Base-by-base conservation (phyloP, 2,329 filamentous ascomycete genomes). In the Penicillium sp. region DNA sequence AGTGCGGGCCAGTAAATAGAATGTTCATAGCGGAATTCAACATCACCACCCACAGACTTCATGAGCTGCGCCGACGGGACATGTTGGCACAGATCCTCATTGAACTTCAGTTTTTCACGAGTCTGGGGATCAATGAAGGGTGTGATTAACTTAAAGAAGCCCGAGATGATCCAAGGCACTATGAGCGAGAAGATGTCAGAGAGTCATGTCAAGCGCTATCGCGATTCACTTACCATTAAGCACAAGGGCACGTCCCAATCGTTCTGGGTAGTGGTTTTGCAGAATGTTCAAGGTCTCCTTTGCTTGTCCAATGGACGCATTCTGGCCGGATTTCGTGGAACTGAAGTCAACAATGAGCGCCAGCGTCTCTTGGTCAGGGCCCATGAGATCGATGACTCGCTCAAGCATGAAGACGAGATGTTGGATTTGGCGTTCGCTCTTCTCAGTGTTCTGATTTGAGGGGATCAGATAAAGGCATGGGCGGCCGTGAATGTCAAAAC, bases 361-460 rank as follows among this genome's bases (percentile, higher is more conserved):
- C 53, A 96, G 74, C 44, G 85, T 94, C 76, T 97, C 94, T 69
- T 95, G 90, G 13, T 88, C 88, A 0, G 92, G 81, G 0, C 88
- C 87, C 84, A 95, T 91, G 57, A 97, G 75, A 64, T 96, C 92
- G 60, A 96, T 84, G 31, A 89, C 86, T 34, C 90, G 83, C 78
- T 99, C 94, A 39, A 97, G 76, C 92, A 97, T 96, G 77, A 88
- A 99, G 47, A 96, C 91, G 55, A 99, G 78, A 71, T 97, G 92
- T 74, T 99, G 86, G 50, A 96, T 86, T 76, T 97, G 94, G 63
- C 90, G 83, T 34, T 91, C 89, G 56, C 85, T 88, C 51, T 85
- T 82, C 62, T 95, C 87, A 1, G 94, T 97, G 78, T 99, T 99
- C 76, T 99, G 94, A 61, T 87, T 85, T 29, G 87, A 89, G 1